Base-by-base conservation (phyloP, 2,329 filamentous ascomycete genomes). In the Monosporascus sp. region DNA sequence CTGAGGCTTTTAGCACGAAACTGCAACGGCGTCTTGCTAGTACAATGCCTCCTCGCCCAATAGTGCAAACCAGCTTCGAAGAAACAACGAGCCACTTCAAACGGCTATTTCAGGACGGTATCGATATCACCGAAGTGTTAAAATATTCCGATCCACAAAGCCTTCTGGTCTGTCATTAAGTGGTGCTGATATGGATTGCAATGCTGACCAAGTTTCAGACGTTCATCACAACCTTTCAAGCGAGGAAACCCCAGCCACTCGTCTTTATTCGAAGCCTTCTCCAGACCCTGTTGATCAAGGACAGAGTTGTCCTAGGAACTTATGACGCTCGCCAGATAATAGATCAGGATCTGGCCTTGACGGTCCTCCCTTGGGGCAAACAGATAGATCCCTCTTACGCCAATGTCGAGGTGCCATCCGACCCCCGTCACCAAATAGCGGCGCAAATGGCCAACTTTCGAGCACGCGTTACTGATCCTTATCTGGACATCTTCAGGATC, bases 21-120 rank as follows among this genome's bases (percentile, higher is more conserved):
- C 80, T 97, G 38, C 94, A 99, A 66, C 82, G 92, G n/a, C 88
- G 88, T 57, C 77, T 99, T 34, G 92, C 94, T 1, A 97, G 91
- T 60, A 97, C 91, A 0, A 92, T 97, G 62, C 94, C 94, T 4
- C 94, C 94, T 7, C 82, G 93, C 8, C 92, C 93, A 0, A 93
- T 97, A 61, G 89, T 97, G 11, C 80, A 90, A 50, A 75, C 92
- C 3, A 82, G 81, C 25, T 87, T 89, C 60, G 81, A 85, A 15
- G 85, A 90, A 62, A 88, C 91, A 0, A 81, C 87, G 57, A 72
- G 72, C 20, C 85, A 89, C 60, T 77, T 97, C 57, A 79, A 79
- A 52, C 82, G 84, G 45, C 72, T 97, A 27, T 88, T 88, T 56
- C 74, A 81, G 52, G 90, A 96, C 68, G 86, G 85, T 2, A 74